Base-by-base conservation (phyloP, 139 green algal genomes). In the Dunaliella sp. region DNA sequence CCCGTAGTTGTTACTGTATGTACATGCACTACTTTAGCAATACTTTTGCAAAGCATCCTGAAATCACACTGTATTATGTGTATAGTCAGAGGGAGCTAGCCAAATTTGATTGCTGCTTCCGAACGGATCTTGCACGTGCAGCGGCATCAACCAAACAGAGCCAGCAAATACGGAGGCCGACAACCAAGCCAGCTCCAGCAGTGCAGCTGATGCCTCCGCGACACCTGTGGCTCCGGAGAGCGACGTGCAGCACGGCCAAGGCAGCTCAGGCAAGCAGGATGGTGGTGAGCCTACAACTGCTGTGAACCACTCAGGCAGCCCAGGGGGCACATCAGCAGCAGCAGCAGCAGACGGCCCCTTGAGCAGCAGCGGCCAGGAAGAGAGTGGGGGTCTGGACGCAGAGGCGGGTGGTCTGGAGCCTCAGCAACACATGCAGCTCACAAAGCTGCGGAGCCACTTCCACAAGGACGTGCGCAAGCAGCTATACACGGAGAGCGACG, bases 401-500 rank as follows among this genome's bases (percentile, higher is more conserved):
- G 36, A 7, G 1, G 79, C 79, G 1, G 79, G 81, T 32, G 33
- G 12, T 34, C 57, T 85, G 12, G 77, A 24, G 2, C 81, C 83
- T 33, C 65, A 87, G 77, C 83, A 88, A 86, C 84, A 85, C 48
- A 88, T 91, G 38, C 84, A 89, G 86, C 87, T 89, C n/a, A 83
- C 77, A 73, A 91, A 92, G 85, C 88, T 91, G 83, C 88, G 90
- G 38, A 87, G 83, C 33, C 85, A 95, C 86, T 96, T 97, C 86
- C 85, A 90, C 82, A 94, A 92, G 84, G 92, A 95, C 84, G 91
- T 97, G 76, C 92, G 92, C 73, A 96, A 95, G 85, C 94, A 98
- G 94, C 93, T 98, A 81, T 98, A 98, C 89, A 92, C 37, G 1
- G 89, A 94, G 26, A 65, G 88, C 0, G 95, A 98, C 58, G 95